phyloP scores from a whole-genome alignment of 176 grass and related monocot genomes.

The Bothriochloa decipiens region DNA sequence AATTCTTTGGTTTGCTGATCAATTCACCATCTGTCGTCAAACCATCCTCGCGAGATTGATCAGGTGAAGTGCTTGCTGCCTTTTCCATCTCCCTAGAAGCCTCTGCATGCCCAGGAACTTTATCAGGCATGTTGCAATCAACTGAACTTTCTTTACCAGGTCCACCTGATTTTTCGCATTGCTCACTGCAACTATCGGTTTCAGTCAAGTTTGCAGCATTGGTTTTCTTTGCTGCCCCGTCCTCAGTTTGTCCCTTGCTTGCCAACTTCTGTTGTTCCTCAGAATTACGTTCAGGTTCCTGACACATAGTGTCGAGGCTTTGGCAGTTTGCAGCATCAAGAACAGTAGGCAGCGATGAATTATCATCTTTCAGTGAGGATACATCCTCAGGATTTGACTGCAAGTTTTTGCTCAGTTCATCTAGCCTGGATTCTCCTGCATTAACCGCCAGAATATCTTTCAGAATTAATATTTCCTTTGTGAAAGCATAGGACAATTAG shows the following conservation, averaged over 20 bases:
- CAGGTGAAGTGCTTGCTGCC: not conserved
- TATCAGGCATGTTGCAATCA: constrained; percentile 30
- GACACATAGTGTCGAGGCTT: not conserved
- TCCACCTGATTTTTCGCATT: constrained; percentile 15
- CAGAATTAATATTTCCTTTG: not conserved
- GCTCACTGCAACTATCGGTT: not conserved
- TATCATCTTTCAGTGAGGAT: constrained; percentile 30
- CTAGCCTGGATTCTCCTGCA: constrained; percentile 5
- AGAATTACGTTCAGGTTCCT: constrained; percentile 24
- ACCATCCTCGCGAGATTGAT: constrained; percentile 25
- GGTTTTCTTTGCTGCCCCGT: constrained; percentile 38
- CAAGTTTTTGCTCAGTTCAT: constrained; percentile 23
- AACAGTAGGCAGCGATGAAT: constrained; percentile 23
- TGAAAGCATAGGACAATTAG: not conserved
- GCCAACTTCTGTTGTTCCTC: constrained; percentile 36
- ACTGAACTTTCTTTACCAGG: constrained; percentile 38
- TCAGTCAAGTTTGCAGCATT: constrained; percentile 26
- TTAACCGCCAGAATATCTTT: constrained; percentile 19
- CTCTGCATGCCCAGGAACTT: constrained; percentile 14
- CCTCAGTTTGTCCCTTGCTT: constrained; percentile 1
- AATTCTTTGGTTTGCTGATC: constrained; percentile 39
- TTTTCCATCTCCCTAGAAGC: constrained; percentile 31
- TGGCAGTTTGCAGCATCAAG: constrained; percentile 28
- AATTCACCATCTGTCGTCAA: constrained; percentile 31
- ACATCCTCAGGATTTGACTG: constrained; percentile 23